Evolutionary conservation across 345 rosid species (phyloP), one percentile per base, ranked within the genome.

Genomic region (Acer negundo): DNA sequence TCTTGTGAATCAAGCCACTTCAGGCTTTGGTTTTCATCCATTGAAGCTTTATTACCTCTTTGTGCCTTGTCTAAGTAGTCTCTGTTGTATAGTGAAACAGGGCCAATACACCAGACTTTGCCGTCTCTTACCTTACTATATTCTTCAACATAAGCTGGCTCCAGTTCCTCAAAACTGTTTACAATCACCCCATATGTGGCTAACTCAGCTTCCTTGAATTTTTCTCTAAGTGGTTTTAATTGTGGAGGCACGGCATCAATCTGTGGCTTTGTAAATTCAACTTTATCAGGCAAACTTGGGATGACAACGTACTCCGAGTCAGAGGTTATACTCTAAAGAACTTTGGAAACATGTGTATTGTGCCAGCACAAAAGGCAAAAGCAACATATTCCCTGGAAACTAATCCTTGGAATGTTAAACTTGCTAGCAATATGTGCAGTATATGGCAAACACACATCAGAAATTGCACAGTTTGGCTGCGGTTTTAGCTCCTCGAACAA

Each of bases 121-220:
- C 19, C 59, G 1, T 62, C 80, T 72, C 79, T 82, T 77, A 9
- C 69, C 78, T 62, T 69, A 72, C 72, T 83, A 81, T 16, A 79
- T 38, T 53, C 80, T 46, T 12, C 67, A 12, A 59, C 79, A 76
- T 28, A 82, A 70, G 59, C 77, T 8, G 63, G 66, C 78, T 85
- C 88, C 11, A 87, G 44, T 62, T 85, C 85, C n/a, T 76, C 76
- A 20, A 85, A 85, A 65, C 70, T 83, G 62, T 87, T 87, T 1
- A 80, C 75, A 1, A 83, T 65, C 0, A 80, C 83, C 8, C 90
- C 88, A 51, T 17, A 62, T 44, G 47, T 63, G 20, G 62, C 55
- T 17, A 55, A 11, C n/a, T 87, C 87, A 15, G 86, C 82, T 35
- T 55, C 87, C 0, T 42, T 62, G 67, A 80, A 62, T 73, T 75